Conservation (phyloP, 2,329 filamentous ascomycete species). For the Sporothrix inflata region DNA sequence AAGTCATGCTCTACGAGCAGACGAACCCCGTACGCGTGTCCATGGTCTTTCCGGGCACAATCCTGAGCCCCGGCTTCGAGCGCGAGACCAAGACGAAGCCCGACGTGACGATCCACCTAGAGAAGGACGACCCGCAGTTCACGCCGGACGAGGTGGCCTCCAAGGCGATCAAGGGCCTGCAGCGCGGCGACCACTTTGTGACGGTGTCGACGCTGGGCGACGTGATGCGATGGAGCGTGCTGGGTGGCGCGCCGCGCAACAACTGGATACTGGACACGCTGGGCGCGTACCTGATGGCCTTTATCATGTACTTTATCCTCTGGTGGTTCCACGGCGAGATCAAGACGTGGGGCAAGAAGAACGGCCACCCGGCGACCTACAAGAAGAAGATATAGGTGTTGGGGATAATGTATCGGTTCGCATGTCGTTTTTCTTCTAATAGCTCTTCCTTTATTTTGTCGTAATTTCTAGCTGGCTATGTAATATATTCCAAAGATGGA, state of each 20-base stretch:
- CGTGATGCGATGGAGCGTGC: conserved; percentile 66
- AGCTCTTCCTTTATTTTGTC: background rate
- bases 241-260: conserved; percentile 61
- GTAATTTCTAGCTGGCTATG: background rate
- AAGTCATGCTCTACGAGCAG: conserved; percentile 83
- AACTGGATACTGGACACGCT: conserved; percentile 64
- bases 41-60: conserved; percentile 81
- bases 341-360: conserved; percentile 56
- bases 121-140: conserved; percentile 80
- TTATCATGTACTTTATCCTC: conserved; percentile 63
- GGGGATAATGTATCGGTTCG: background rate
- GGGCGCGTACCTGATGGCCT: conserved; percentile 54
- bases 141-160: conserved; percentile 77
- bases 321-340: conserved; percentile 62
- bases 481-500: background rate
- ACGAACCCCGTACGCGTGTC: conserved; percentile 69
- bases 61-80: conserved; percentile 73
- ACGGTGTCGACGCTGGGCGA: conserved; percentile 73
- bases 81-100: conserved; percentile 81
- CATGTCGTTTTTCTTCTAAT: background rate
- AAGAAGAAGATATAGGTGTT: conserved; percentile 40
- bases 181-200: conserved; percentile 78
- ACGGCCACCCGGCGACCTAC: conserved; percentile 61
- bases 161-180: conserved; percentile 71
- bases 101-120: conserved; percentile 74